Evolutionary conservation across 148 eudicot genomes (phyloP).

Genomic region (Vaccinium corymbosum): DNA sequence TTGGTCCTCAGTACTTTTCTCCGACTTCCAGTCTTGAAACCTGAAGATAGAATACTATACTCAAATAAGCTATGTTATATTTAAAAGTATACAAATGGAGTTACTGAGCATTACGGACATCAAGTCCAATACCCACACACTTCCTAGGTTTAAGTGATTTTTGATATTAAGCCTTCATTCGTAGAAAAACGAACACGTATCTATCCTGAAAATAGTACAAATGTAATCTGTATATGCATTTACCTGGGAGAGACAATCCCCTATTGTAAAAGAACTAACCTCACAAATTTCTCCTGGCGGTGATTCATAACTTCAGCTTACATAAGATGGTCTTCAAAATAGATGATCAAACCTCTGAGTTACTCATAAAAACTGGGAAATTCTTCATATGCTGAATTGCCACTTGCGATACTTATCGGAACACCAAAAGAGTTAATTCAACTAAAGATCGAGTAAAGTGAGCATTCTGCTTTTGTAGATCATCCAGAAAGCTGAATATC

Average conservation of each 20-base stretch:
- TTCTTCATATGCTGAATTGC: slow-evolving; percentile 14
- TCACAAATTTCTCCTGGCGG: slow-evolving; percentile 41
- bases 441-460: background rate
- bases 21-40: slow-evolving; percentile 60
- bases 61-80: background rate
- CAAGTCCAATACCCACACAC: background rate
- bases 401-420: background rate
- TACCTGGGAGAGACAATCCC: background rate
- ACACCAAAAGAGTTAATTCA: background rate
- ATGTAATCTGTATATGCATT: background rate
- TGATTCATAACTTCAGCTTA: slow-evolving; percentile 30
- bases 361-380: background rate
- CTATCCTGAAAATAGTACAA: background rate
- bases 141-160: background rate
- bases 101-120: background rate
- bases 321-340: background rate
- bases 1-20: slow-evolving; percentile 38
- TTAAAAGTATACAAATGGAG: background rate
- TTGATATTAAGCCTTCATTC: background rate
- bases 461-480: background rate
- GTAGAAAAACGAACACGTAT: background rate
- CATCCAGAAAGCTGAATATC: background rate
- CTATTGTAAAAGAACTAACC: slow-evolving; percentile 30
- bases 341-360: slow-evolving; percentile 7
- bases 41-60: slow-evolving; percentile 26